Conservation (phyloP, 192 early-diverging fungal species). For the Thamnidium elegans region DNA sequence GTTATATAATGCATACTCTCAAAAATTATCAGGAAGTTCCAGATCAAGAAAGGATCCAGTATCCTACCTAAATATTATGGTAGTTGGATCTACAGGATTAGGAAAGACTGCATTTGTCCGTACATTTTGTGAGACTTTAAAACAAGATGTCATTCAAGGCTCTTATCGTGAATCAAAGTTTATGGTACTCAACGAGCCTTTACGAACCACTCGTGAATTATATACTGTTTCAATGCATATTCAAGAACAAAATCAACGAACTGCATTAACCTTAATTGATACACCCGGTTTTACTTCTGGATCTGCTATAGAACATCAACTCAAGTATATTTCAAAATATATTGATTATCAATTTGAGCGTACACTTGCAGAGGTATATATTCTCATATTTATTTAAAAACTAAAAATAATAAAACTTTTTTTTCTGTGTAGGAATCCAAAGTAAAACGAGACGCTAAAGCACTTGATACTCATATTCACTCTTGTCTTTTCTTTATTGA, state of each 20-base stretch:
- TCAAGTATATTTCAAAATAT: constrained; percentile 56
- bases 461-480: constrained; percentile 78
- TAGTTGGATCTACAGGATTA: constrained; percentile 69
- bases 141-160: constrained; percentile 11
- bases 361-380: constrained; percentile 54
- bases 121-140: constrained; percentile 67
- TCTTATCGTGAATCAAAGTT: constrained; percentile 21
- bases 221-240: constrained; percentile 71
- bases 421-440: constrained; percentile 51
- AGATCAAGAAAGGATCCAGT: constrained; percentile 38
- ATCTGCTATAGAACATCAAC: constrained; percentile 48
- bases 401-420: not conserved
- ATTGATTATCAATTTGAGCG: constrained; percentile 71
- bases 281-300: constrained; percentile 84
- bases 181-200: constrained; percentile 34
- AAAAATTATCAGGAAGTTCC: not conserved
- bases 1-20: constrained; percentile 15
- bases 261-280: constrained; percentile 82
- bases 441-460: constrained; percentile 69
- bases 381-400: not conserved
- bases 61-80: constrained; percentile 57
- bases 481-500: constrained; percentile 90
- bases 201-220: constrained; percentile 61
- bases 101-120: constrained; percentile 93
- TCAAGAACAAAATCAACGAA: constrained; percentile 76